Conservation (phyloP, 2,329 filamentous ascomycete species). For the Pseudocercospora eumusae region DNA sequence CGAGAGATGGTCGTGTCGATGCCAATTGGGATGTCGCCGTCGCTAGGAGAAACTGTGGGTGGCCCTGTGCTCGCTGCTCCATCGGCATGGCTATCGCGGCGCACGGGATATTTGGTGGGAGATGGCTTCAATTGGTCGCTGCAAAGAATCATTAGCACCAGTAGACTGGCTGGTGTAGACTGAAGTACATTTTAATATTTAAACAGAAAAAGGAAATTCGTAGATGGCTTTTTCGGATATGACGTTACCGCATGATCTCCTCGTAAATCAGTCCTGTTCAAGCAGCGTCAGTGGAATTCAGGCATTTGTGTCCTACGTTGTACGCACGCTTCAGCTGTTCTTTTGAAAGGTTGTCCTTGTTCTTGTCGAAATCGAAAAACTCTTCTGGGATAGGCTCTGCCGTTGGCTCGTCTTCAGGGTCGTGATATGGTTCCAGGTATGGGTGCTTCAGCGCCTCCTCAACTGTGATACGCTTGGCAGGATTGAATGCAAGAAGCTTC, state of each 20-base stretch:
- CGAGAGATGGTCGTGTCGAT: conserved; percentile 10
- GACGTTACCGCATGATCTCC: conserved; percentile 78
- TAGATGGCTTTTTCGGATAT: conserved; percentile 22
- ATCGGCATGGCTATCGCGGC: neutral
- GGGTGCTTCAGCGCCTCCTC: conserved; percentile 97
- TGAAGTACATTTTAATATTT: conserved; percentile 24
- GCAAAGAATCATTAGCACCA: conserved; percentile 25
- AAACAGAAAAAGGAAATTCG: conserved; percentile 20
- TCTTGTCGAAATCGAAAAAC: conserved; percentile 99
- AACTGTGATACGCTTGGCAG: conserved; percentile 96
- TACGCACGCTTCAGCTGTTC: conserved; percentile 86
- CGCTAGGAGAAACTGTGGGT: conserved; percentile 1
- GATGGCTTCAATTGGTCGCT: conserved; percentile 25
- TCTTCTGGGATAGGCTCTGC: conserved; percentile 96
- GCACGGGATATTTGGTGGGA: conserved; percentile 19
- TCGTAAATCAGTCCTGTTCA: conserved; percentile 81
- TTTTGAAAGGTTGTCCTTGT: conserved; percentile 98
- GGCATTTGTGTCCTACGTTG: neutral
- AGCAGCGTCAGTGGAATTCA: conserved; percentile 5
- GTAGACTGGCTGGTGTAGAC: conserved; percentile 7
- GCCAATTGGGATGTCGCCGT: conserved; percentile 26
- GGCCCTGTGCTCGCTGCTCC: neutral
- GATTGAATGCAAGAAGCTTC: conserved; percentile 96
- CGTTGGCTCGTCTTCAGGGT: conserved; percentile 96
- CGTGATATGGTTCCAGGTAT: conserved; percentile 97